phyloP scores from a whole-genome alignment of 1,284 basidiomycete species.

The Tylopilus sp. region DNA sequence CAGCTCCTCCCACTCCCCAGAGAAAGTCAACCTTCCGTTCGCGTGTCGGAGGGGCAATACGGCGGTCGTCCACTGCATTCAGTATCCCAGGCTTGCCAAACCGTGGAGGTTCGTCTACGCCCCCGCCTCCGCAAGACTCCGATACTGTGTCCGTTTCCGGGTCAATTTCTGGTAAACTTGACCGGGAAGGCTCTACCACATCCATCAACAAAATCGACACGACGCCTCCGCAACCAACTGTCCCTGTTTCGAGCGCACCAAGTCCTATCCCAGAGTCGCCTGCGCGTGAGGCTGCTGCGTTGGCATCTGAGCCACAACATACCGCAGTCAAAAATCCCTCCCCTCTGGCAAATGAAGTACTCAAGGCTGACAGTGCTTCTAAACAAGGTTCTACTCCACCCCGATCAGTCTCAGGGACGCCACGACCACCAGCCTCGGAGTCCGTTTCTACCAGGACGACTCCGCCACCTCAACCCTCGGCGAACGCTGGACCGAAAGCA shows the following conservation, averaged over 20 bases:
- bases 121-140: conserved; percentile 30
- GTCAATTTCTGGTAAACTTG: conserved; percentile 27
- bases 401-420: conserved; percentile 24
- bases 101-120: conserved; percentile 25
- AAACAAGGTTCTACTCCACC: conserved; percentile 11
- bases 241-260: conserved; percentile 27
- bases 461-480: conserved; percentile 9
- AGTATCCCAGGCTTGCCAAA: conserved; percentile 29
- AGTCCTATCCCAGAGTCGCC: conserved; percentile 58
- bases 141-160: conserved; percentile 27
- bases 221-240: conserved; percentile 16
- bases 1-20: conserved; percentile 28
- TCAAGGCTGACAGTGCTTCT: conserved; percentile 15
- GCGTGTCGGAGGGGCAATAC: conserved; percentile 33
- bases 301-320: conserved; percentile 25
- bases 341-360: conserved; percentile 29
- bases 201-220: conserved; percentile 32
- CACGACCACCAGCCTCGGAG: conserved; percentile 8
- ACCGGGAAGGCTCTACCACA: conserved; percentile 27
- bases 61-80: conserved; percentile 34
- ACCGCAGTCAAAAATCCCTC: conserved; percentile 25
- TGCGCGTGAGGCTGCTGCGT: conserved; percentile 43
- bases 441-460: conserved; percentile 12
- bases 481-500: background rate
- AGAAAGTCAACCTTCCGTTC: conserved; percentile 33